Evolutionary conservation across 2,329 filamentous ascomycete species (phyloP), one percentile per base, ranked within the genome.

Genomic region (Calonectria montana): DNA sequence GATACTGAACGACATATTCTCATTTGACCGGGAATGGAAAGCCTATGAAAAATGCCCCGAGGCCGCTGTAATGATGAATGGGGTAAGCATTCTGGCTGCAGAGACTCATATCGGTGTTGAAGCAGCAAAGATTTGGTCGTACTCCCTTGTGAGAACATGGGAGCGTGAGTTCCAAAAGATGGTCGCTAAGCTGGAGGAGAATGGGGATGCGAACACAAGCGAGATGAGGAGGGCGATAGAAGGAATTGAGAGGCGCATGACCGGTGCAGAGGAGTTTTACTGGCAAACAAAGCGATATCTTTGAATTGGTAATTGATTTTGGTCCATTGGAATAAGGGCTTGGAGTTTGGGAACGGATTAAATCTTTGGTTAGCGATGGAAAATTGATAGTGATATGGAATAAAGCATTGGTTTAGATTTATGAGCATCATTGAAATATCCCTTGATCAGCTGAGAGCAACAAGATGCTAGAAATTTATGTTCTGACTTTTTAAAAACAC

Each of bases 1-100:
- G 70, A 64, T 64, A 2, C 67, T 72, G 29, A 72, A 72, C 47
- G 70, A 72, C 66, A 70, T 72, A 55, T 69, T 72, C 55, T 72
- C 70, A 13, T 72, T 72, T 25, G 67, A 72, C 29, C 70, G 70
- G 10, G 70, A 72, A 27, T 67, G 67, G 62, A 64, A 59, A 12
- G 66, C 67, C 0, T 66, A 55, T 35, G 53, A 66, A 18, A 37
- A 39, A 3, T 66, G 66, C 55, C 66, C 66, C 25, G 70, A 70
- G 13, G 35, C 55, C 1, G 70, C 67, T 15, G 45, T 64, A 35
- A 72, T 72, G 70, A 53, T 70, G 15, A 72, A 72, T 18, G 70
- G 70, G 4, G 70, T 72, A 1, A 70, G 70, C 55, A 64, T 72
- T 16, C 67, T 72, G 7, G 66, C 62, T 1, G 47, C 61, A 18